These are phyloP conservation scores for Trebouxiophyceae sp. DNA, from an alignment of 163 green algal genomes.

Conservation along the genomic window DNA sequence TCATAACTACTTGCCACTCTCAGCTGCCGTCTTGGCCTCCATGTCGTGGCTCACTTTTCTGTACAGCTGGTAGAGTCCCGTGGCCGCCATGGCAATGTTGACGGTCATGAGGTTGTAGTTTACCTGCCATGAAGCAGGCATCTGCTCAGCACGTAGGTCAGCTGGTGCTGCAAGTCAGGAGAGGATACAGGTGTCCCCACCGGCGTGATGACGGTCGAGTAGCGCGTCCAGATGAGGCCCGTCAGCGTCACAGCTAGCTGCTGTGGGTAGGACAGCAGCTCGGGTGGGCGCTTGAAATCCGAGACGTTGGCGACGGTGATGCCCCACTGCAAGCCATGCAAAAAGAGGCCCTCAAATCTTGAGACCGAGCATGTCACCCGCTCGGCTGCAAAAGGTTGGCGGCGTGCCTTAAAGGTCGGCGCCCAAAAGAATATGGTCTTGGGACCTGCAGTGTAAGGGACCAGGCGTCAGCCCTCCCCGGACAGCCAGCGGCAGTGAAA, in stretches of 20 bases:
- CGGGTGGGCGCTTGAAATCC: constrained; percentile 80
- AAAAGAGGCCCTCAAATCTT: too few species aligned
- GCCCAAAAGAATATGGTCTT: constrained; percentile 77
- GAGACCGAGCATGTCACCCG: too few species aligned
- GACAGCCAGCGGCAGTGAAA: too few species aligned
- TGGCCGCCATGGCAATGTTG: constrained; percentile 46
- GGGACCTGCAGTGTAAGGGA: too few species aligned
- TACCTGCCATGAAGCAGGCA: constrained; percentile 19
- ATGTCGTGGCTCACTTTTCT: constrained; percentile 46
- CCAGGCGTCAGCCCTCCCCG: too few species aligned
- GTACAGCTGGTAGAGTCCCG: constrained; percentile 68
- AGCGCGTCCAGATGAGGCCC: constrained; percentile 82
- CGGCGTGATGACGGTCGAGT: constrained; percentile 69
- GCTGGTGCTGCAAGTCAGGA: too few species aligned
- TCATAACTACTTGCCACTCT: too few species aligned
- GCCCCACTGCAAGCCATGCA: constrained; percentile 77
- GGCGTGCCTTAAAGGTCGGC: constrained; percentile 85
- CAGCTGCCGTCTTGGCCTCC: background rate
- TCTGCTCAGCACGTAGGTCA: constrained; percentile 18
- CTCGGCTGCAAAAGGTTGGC: too few species aligned
- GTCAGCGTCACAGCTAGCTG: constrained; percentile 79
- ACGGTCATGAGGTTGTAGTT: constrained; percentile 86
- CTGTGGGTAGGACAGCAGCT: constrained; percentile 87
- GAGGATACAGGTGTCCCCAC: too few species aligned
- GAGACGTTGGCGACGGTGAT: constrained; percentile 94